Evolutionary conservation across 2,329 filamentous ascomycete species (phyloP).

Genomic region (Monosporascus sp.): DNA sequence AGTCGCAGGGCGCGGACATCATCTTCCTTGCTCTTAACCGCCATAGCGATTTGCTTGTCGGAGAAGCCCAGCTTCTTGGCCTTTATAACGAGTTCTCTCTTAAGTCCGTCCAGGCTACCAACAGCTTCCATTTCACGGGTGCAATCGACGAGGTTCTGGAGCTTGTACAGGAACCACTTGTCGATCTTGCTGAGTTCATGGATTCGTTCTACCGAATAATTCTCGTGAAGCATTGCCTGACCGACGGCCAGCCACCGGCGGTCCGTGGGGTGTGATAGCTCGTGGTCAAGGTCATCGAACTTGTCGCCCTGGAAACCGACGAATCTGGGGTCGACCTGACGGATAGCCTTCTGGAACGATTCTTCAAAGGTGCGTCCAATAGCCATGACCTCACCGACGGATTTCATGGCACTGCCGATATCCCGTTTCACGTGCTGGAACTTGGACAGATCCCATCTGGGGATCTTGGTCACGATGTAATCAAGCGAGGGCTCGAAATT

Average conservation of each 20-base stretch:
- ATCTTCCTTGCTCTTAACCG: slow-evolving; percentile 81
- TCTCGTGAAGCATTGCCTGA: slow-evolving; percentile 95
- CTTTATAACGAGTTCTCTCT: slow-evolving; percentile 81
- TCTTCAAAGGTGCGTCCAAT: slow-evolving; percentile 98
- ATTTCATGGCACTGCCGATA: slow-evolving; percentile 98
- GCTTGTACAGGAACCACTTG: slow-evolving; percentile 98
- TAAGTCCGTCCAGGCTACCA: slow-evolving; percentile 75
- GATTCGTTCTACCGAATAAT: slow-evolving; percentile 85
- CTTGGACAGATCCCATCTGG: slow-evolving; percentile 96
- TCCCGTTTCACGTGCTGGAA: slow-evolving; percentile 98
- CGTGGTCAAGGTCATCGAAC: slow-evolving; percentile 87
- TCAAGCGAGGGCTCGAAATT: slow-evolving; percentile 98
- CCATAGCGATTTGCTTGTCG: slow-evolving; percentile 86
- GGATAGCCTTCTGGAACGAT: slow-evolving; percentile 97
- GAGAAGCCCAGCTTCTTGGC: slow-evolving; percentile 98
- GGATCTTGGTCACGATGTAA: slow-evolving; percentile 98
- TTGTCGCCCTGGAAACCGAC: slow-evolving; percentile 92
- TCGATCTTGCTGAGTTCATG: slow-evolving; percentile 97
- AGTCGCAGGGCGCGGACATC: slow-evolving; percentile 80
- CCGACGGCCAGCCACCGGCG: slow-evolving; percentile 96
- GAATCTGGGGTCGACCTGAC: slow-evolving; percentile 89
- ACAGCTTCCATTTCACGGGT: slow-evolving; percentile 78
- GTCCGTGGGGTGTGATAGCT: slow-evolving; percentile 88
- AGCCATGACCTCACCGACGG: slow-evolving; percentile 98
- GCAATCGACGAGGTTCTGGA: slow-evolving; percentile 93